Percentiles rank a stretch among this genome's conserved stretches.
These are phyloP conservation scores for Rhizophora apiculata DNA, from an alignment of 345 rosid genomes.

Conservation along the genomic window DNA sequence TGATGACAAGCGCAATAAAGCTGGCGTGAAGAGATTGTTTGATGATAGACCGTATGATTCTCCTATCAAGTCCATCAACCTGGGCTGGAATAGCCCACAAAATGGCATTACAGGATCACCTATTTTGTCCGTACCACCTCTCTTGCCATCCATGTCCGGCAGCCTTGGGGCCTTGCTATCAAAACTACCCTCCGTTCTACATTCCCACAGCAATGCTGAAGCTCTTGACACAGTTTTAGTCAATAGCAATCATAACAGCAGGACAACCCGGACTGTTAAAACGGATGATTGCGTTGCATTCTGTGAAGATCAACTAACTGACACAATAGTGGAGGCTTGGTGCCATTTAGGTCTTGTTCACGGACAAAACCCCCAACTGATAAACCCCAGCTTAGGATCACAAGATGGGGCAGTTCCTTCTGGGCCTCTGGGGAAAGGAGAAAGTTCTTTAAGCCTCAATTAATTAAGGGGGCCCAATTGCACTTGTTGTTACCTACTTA, in stretches of 20 bases:
- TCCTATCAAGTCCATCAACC: slow-evolving; percentile 44
- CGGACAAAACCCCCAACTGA: background rate
- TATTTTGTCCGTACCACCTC: slow-evolving; percentile 45
- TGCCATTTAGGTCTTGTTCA: slow-evolving; percentile 13
- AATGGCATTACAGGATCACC: slow-evolving; percentile 33
- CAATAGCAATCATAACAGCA: slow-evolving; percentile 12
- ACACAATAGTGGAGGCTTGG: slow-evolving; percentile 3
- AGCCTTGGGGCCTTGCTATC: slow-evolving; percentile 51
- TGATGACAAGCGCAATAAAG: slow-evolving; percentile 25
- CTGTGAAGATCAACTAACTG: slow-evolving; percentile 5
- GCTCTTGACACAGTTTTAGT: slow-evolving; percentile 24
- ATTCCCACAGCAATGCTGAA: slow-evolving; percentile 29
- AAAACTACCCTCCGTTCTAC: slow-evolving; percentile 43
- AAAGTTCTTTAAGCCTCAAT: slow-evolving; percentile 17
- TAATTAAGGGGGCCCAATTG: slow-evolving; percentile 28
- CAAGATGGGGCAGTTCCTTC: slow-evolving; percentile 16
- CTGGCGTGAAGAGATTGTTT: slow-evolving; percentile 42
- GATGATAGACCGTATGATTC: slow-evolving; percentile 28
- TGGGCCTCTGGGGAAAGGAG: slow-evolving; percentile 20
- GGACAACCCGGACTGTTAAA: no score
- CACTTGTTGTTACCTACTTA: slow-evolving; percentile 1
- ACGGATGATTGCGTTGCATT: no score
- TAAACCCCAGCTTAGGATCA: slow-evolving; percentile 1
- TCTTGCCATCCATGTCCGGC: slow-evolving; percentile 43
- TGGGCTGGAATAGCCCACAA: slow-evolving; percentile 61